Evolutionary conservation across 1,284 basidiomycete species (phyloP).

Genomic region (Rhodotorula sp.): DNA sequence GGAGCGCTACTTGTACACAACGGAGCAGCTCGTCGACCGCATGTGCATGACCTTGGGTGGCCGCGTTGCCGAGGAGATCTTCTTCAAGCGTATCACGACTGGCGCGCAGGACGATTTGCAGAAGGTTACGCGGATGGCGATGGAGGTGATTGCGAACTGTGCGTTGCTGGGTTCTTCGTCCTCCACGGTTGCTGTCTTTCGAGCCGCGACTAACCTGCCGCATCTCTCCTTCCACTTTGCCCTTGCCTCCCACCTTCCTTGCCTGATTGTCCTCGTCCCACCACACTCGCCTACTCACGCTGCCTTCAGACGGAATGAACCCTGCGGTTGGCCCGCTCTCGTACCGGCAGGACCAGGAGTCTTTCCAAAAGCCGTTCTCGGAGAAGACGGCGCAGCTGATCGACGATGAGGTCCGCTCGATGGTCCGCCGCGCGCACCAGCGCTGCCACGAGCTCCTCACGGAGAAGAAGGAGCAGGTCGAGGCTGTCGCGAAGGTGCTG

Average conservation of each 20-base stretch:
- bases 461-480: conserved; percentile 81
- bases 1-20: conserved; percentile 92
- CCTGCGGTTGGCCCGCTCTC: conserved; percentile 89
- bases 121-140: conserved; percentile 97
- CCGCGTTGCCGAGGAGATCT: conserved; percentile 96
- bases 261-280: background rate
- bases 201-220: background rate
- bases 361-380: conserved; percentile 96
- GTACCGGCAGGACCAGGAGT: conserved; percentile 81
- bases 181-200: too few species aligned
- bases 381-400: conserved; percentile 95
- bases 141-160: conserved; percentile 67
- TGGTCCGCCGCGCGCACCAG: conserved; percentile 85
- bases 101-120: conserved; percentile 90
- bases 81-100: conserved; percentile 95
- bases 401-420: conserved; percentile 85
- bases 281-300: conserved; percentile 53
- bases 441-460: conserved; percentile 81
- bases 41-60: conserved; percentile 99
- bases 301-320: conserved; percentile 86
- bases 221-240: background rate
- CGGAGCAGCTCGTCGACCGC: conserved; percentile 89
- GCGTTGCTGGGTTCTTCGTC: background rate
- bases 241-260: background rate
- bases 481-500: conserved; percentile 88